Evolutionary conservation across 2,329 filamentous ascomycete species (phyloP).

Genomic region (Daldinia eschscholtzii): DNA sequence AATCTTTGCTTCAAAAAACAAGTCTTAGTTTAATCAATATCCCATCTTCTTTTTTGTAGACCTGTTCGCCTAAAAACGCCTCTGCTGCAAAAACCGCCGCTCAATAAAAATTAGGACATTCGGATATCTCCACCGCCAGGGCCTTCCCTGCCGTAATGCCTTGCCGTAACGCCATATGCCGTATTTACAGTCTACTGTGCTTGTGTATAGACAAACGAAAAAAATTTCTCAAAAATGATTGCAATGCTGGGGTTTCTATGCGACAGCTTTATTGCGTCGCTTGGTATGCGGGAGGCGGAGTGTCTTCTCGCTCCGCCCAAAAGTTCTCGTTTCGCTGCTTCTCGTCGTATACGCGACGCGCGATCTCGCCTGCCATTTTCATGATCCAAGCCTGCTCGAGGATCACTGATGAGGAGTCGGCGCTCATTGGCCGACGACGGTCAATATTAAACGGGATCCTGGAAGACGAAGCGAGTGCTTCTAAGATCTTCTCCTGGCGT

Average conservation of each 20-base stretch:
- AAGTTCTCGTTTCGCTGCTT: slow-evolving; percentile 70
- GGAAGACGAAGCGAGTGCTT: slow-evolving; percentile 46
- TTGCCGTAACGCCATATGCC: slow-evolving; percentile 42
- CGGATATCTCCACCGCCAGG: slow-evolving; percentile 41
- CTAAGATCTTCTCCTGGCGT: slow-evolving; percentile 47
- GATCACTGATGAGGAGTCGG: slow-evolving; percentile 70
- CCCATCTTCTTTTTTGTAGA: slow-evolving; percentile 28
- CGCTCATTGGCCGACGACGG: slow-evolving; percentile 54
- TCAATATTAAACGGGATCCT: slow-evolving; percentile 51
- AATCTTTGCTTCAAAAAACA: slow-evolving; percentile 3
- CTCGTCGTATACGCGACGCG: slow-evolving; percentile 87
- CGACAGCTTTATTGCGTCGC: slow-evolving; percentile 55
- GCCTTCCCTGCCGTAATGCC: slow-evolving; percentile 17
- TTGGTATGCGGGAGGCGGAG: slow-evolving; percentile 73
- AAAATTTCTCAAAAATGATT: slow-evolving; percentile 21
- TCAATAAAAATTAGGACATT: slow-evolving; percentile 42
- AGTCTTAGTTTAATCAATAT: slow-evolving; percentile 15
- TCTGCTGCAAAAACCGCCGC: slow-evolving; percentile 35
- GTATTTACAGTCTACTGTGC: slow-evolving; percentile 42
- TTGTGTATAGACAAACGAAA: slow-evolving; percentile 39
- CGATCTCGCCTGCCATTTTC: slow-evolving; percentile 95
- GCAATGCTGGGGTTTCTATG: slow-evolving; percentile 18
- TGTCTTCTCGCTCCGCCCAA: slow-evolving; percentile 68
- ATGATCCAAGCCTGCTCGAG: slow-evolving; percentile 87
- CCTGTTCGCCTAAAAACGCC: slow-evolving; percentile 42